Evolutionary conservation across 176 grass and related monocot species (phyloP), one percentile per base, ranked within the genome.

Genomic region (Triticum dicoccoides): DNA sequence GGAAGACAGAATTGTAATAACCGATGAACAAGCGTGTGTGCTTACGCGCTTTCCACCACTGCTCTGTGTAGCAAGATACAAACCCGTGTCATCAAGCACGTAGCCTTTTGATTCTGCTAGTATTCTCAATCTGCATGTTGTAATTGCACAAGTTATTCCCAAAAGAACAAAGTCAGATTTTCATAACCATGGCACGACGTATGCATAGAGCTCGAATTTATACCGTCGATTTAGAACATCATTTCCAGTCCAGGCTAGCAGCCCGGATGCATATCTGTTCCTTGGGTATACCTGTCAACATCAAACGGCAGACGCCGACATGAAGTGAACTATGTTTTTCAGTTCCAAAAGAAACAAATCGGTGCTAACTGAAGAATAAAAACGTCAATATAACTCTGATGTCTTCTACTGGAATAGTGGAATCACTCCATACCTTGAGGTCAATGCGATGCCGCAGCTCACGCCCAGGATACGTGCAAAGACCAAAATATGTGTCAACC

Each of bases 401-500:
- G 8, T 59, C 11, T 45, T 20, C 11, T 34, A 10, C 33, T 72
- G 21, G 58, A 88, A 82, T 42, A 13, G 25, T 72, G 15, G 58
- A 88, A 79, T 59, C 9, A 24, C 68, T 24, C 25, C 80, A 61
- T 94, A 98, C 96, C 90, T 98, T 98, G 5, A 98, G 85, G 77
- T 98, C 96, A 69, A 98, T 92, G 45, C 90, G 93, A 75, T 91
- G 93, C 20, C 90, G 86, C 52, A 91, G 56, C 74, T 98, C 96
- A 83, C 68, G 88, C 32, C 93, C 93, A 83, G 92, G 90, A 89
- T 98, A 98, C 24, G 96, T 92, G 76, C 93, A 98, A 79, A 98
- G 91, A 92, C 96, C 96, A 88, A 98, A 98, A 83, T 96, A 96
- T 61, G 96, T 98, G 84, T 96, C 96, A 79, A 98, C 90, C 32